These are phyloP conservation scores for Kodamaea fungicola DNA, from an alignment of 1,139 yeast genomes.

Conservation along the genomic window DNA sequence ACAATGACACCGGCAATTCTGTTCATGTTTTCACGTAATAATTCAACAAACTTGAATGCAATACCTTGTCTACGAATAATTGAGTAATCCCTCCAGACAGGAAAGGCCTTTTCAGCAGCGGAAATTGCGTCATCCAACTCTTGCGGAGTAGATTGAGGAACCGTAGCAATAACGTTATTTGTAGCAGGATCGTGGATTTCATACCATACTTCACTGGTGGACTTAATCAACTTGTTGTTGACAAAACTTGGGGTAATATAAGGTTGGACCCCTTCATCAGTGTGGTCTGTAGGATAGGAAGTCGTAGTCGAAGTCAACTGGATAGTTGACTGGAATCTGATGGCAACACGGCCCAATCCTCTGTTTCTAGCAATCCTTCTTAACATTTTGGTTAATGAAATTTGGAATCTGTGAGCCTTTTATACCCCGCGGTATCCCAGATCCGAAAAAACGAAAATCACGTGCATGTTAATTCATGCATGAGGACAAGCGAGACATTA, in stretches of 20 bases:
- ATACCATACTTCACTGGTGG: slow-evolving; percentile 59
- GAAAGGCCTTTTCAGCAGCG: slow-evolving; percentile 61
- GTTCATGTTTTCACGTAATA: slow-evolving; percentile 68
- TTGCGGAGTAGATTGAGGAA: slow-evolving; percentile 67
- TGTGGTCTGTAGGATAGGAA: slow-evolving; percentile 47
- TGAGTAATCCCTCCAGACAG: slow-evolving; percentile 55
- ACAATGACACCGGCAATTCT: slow-evolving; percentile 69
- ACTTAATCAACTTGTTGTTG: slow-evolving; percentile 56
- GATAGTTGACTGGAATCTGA: slow-evolving; percentile 21
- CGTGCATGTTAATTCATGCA: too few relatives aligned
- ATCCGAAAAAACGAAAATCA: slow-evolving; percentile 2
- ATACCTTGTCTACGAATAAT: slow-evolving; percentile 71
- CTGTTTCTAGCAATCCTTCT: slow-evolving; percentile 8
- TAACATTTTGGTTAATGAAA: slow-evolving; percentile 3
- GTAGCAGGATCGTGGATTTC: slow-evolving; percentile 80
- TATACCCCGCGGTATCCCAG: slow-evolving; percentile 8
- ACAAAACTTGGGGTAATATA: slow-evolving; percentile 55
- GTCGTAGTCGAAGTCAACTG: slow-evolving; percentile 31
- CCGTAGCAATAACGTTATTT: slow-evolving; percentile 59
- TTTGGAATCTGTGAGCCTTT: not conserved
- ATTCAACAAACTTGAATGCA: slow-evolving; percentile 67
- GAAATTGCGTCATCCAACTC: slow-evolving; percentile 69
- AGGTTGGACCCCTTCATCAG: slow-evolving; percentile 37
- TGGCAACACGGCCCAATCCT: slow-evolving; percentile 7
- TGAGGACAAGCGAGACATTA: too few relatives aligned